Percentiles rank a stretch among this genome's conserved stretches.
Conservation (phyloP, 73 alveolate species). For the Effrenium voratum region DNA sequence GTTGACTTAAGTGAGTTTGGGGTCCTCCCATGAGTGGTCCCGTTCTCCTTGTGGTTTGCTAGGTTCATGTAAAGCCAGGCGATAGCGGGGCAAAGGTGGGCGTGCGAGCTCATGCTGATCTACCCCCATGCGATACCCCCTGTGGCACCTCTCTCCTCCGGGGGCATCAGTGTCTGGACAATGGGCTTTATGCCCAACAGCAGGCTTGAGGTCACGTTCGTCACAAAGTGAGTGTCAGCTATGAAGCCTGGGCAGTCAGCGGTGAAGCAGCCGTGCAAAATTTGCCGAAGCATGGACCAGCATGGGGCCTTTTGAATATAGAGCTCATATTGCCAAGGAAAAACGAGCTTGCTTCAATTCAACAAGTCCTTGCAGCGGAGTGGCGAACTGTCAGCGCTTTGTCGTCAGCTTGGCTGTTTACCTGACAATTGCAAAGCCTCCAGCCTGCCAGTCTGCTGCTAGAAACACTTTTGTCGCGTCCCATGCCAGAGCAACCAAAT, state of each 20-base stretch:
- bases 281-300: not conserved
- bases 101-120: too few species aligned
- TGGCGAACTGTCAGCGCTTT: not conserved
- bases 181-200: slow-evolving; percentile 87
- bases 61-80: too few species aligned
- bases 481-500: not conserved
- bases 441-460: too few species aligned
- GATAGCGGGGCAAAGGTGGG: too few species aligned
- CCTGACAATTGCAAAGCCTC: not conserved
- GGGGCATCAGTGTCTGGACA: slow-evolving; percentile 54
- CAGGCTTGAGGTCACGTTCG: slow-evolving; percentile 67
- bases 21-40: too few species aligned
- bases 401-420: not conserved
- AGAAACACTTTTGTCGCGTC: not conserved
- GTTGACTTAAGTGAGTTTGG: too few species aligned
- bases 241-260: slow-evolving; percentile 34
- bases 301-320: too few species aligned
- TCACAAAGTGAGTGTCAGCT: slow-evolving; percentile 71
- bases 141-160: slow-evolving; percentile 21
- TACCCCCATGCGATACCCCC: not conserved
- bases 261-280: not conserved
- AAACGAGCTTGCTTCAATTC: too few species aligned
- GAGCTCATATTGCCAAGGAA: too few species aligned
- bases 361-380: not conserved
- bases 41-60: too few species aligned